Evolutionary conservation across 208 protist genomes (phyloP), one percentile per base, ranked within the genome.

Genomic region (Trypanosoma brucei): DNA sequence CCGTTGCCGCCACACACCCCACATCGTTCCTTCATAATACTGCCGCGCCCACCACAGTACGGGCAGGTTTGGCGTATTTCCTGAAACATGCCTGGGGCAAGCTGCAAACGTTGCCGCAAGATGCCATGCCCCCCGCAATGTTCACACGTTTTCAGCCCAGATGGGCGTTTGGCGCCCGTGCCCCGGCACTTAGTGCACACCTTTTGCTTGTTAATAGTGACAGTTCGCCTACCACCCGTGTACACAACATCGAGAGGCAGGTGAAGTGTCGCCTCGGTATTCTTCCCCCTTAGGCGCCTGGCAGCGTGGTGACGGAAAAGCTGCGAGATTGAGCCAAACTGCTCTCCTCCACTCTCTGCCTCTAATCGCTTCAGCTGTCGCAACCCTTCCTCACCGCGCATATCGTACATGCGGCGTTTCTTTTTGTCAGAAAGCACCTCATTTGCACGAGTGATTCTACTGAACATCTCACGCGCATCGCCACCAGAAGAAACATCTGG

Each of bases 231-330:
- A 22, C 76, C 61, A 61, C 97, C 97, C 2, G 83, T 98, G 82
- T 98, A 99, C 31, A 98, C 58, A 59, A 94, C 77, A 45, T 96
- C 85, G 9, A 99, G 84, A 6, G 74, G 76, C 2, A 98, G 83
- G 14, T 79, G 75, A 22, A 97, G 55, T 8, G 67, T 64, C 33
- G 86, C 72, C 54, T 93, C 75, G 38, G 92, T 74, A 60, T 96
- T 79, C 14, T 94, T 75, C 7, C 88, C 94, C 35, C 88, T 95
- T 39, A 84, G 45, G n/a, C 58, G 3, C 62, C 75, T 34, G 65
- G 52, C 53, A 35, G 58, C 50, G 76, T 78, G 68, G 11, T 46
- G 11, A 46, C 81, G 75, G 31, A 92, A 86, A 8, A 90, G 62
- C 34, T 75, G 70, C 7, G 67, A 59, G 54, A 91, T 72, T 14